Percentiles rank a stretch among this genome's conserved stretches.
Conservation (phyloP, 352 stramenopile genomes). For the Pythium folliculosum region DNA sequence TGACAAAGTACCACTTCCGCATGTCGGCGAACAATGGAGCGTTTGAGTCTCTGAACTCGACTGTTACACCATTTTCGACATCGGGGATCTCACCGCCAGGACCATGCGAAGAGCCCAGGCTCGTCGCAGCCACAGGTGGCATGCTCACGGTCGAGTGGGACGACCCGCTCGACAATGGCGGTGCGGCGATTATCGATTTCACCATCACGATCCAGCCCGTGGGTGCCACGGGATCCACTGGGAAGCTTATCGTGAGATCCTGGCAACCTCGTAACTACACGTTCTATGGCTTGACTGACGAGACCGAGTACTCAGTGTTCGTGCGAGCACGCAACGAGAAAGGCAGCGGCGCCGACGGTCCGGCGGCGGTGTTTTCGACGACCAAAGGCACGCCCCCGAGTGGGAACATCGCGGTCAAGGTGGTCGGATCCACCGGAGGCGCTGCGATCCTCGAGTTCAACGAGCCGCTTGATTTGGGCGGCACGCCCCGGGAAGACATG, state of each 20-base stretch:
- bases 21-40: constrained; percentile 45
- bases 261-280: constrained; percentile 18
- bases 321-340: constrained; percentile 46
- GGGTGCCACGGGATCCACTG: background rate
- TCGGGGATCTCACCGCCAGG: constrained; percentile 51
- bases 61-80: constrained; percentile 35
- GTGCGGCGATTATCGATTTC: constrained; percentile 37
- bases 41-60: constrained; percentile 50
- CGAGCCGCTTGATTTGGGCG: constrained; percentile 57
- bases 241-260: background rate
- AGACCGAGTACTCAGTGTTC: constrained; percentile 46
- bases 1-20: constrained; percentile 42
- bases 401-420: constrained; percentile 34
- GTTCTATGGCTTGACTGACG: constrained; percentile 44
- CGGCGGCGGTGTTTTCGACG: constrained; percentile 39
- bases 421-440: constrained; percentile 40
- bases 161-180: constrained; percentile 43
- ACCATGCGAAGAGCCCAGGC: constrained; percentile 28
- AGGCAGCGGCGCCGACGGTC: constrained; percentile 37
- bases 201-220: constrained; percentile 20
- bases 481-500: constrained; percentile 36
- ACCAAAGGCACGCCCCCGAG: constrained; percentile 31
- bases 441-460: constrained; percentile 51
- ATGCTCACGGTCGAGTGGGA: constrained; percentile 38
- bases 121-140: constrained; percentile 25